Evolutionary conservation across 139 green algal species (phyloP).

Genomic region (Chlamydomonas sp.): DNA sequence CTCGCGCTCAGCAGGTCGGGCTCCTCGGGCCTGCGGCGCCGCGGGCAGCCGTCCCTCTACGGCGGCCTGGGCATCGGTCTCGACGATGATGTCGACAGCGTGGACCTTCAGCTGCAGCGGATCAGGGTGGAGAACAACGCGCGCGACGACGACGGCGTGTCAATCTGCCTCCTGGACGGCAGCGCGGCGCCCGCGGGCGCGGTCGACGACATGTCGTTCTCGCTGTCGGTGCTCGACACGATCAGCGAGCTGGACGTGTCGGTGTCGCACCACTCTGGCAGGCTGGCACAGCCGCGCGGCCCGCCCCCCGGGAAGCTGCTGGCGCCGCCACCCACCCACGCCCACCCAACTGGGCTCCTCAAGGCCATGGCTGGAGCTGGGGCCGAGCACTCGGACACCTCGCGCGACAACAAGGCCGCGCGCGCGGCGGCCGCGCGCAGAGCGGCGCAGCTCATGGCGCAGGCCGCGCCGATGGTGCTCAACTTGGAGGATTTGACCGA

Average conservation of each 20-base stretch:
- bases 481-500: slow-evolving; percentile 16
- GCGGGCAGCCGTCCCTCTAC: too few species aligned
- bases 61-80: not conserved
- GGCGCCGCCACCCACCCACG: not conserved
- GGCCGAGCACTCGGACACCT: not conserved
- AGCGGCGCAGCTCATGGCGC: not conserved
- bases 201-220: not conserved
- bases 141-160: not conserved
- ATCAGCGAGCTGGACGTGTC: not conserved
- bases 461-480: slow-evolving; percentile 29
- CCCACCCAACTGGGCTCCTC: too few species aligned
- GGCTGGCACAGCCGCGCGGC: not conserved
- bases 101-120: slow-evolving; percentile 6
- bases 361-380: not conserved
- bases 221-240: not conserved
- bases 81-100: slow-evolving; percentile 9
- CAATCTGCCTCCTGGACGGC: not conserved
- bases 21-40: too few species aligned
- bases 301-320: not conserved
- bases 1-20: slow-evolving; percentile 4
- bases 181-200: not conserved
- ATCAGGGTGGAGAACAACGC: slow-evolving; percentile 2
- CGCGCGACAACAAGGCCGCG: not conserved
- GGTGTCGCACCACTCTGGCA: not conserved
- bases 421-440: not conserved